Evolutionary conservation across 176 grass and related monocot species (phyloP), one percentile per base, ranked within the genome.

Genomic region (Oryza meridionalis): DNA sequence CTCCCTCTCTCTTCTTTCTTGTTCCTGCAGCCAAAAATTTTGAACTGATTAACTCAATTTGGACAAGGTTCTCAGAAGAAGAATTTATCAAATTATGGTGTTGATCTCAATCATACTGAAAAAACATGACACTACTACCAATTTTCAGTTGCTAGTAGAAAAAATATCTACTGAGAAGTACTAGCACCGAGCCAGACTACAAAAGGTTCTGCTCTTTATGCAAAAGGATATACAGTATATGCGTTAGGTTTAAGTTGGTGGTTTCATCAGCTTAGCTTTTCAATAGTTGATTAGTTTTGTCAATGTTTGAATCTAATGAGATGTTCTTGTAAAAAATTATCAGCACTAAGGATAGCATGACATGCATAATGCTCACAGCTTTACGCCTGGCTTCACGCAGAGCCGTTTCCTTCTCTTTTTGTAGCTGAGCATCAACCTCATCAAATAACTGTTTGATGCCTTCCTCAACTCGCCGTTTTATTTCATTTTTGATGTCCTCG

Each of bases 1-100:
- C 76, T 95, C 96, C 75, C 84, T 93, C 87, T 98, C 96, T 80
- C 75, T 95, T 51, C 82, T 91, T 82, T 98, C 92, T 88, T 93
- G 96, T 79, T 93, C 96, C 96, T 95, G 77, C 32, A 37, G 13
- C 44, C 33, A 7, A 79, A 50, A 77, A 25, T 88, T 78, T 88
- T 25, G 24, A 77, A 68, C 17, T 8, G 43, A 69, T 44, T 2
- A 9, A 37, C 22, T 76, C 6, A 19, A 50, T 66, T 38, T 66
- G 4, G 8, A 33, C n/a, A 61, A 65, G 14, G 1, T 81, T 79
- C n/a, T 73, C 13, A 63, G 44, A 55, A 47, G n/a, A 49, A 77
- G 25, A 50, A 35, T 45, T n/a, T 82, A 82, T 81, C 22, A 62
- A 11, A 70, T 19, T 32, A 50, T 55, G 44, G 11, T 78, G 19